Percentiles rank a stretch among this genome's conserved stretches.
phyloP scores from a whole-genome alignment of 768 basidiomycete genomes.

The Calocybe gangraenosa region DNA sequence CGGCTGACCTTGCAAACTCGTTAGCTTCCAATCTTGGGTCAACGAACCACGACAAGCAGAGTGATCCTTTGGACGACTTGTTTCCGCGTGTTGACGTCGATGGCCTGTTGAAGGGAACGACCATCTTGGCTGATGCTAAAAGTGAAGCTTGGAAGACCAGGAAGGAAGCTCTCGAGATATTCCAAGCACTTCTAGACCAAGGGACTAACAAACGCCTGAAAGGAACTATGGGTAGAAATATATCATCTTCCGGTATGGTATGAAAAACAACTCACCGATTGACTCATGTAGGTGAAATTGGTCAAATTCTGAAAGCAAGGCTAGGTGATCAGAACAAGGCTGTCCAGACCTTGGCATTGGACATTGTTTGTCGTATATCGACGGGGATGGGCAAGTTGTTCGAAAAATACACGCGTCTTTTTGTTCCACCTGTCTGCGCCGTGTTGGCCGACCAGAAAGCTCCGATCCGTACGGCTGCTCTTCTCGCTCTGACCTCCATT shows the following conservation, averaged over 20 bases:
- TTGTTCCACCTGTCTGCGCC: constrained; percentile 71
- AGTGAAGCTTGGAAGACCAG: constrained; percentile 96
- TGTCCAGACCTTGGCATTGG: constrained; percentile 86
- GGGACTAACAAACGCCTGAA: constrained; percentile 91
- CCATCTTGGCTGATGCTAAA: constrained; percentile 78
- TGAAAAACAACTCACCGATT: constrained; percentile 5
- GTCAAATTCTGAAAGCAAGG: constrained; percentile 80
- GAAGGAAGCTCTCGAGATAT: constrained; percentile 87
- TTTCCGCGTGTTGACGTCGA: constrained; percentile 96
- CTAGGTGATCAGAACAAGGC: constrained; percentile 92
- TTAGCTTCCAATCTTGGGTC: constrained; percentile 30
- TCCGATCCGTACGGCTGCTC: constrained; percentile 72
- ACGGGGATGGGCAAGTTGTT: constrained; percentile 95
- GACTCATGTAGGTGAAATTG: constrained; percentile 72
- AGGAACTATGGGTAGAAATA: constrained; percentile 72
- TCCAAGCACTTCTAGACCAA: constrained; percentile 84
- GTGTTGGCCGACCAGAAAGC: constrained; percentile 94
- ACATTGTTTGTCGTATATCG: constrained; percentile 86
- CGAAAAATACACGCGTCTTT: constrained; percentile 81
- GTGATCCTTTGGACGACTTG: constrained; percentile 86
- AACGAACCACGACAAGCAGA: constrained; percentile 31
- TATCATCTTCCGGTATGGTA: constrained; percentile 1
- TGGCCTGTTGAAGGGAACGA: constrained; percentile 75
- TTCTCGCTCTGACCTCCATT: constrained; percentile 78
- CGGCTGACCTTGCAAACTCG: constrained; percentile 65